Evolutionary conservation across 2,329 filamentous ascomycete genomes (phyloP).

Genomic region (Didymella pinodella): DNA sequence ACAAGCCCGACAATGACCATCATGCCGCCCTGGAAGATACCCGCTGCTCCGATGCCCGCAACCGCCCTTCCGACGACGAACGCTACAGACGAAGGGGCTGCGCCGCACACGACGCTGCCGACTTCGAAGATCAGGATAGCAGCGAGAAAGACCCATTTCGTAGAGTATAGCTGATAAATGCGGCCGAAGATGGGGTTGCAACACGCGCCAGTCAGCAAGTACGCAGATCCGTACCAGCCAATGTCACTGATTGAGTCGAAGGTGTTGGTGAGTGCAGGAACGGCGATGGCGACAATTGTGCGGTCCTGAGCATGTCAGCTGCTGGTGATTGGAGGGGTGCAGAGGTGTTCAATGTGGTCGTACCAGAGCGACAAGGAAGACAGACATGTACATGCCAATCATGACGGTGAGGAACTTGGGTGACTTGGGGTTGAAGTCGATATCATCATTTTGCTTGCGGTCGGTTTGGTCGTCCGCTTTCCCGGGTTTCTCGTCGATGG

Average conservation of each 20-base stretch:
- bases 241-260: conserved; percentile 40
- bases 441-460: neutral
- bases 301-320: conserved; percentile 16
- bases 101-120: conserved; percentile 52
- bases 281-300: conserved; percentile 35
- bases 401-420: conserved; percentile 35
- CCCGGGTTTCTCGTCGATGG: neutral
- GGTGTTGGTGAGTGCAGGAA: conserved; percentile 39
- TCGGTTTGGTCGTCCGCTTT: neutral
- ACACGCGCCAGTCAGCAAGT: conserved; percentile 55
- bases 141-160: conserved; percentile 50
- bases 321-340: neutral
- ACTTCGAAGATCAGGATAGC: conserved; percentile 55
- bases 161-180: conserved; percentile 56
- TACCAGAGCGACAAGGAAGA: conserved; percentile 38
- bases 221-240: conserved; percentile 47
- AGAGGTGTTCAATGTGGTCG: neutral
- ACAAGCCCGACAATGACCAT: conserved; percentile 53
- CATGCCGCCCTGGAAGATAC: conserved; percentile 55
- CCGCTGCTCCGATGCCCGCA: conserved; percentile 58
- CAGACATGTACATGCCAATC: conserved; percentile 35
- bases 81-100: conserved; percentile 52
- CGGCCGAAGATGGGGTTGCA: conserved; percentile 60
- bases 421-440: conserved; percentile 35
- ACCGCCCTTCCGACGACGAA: conserved; percentile 59